Base-by-base conservation (phyloP, 768 basidiomycete species). In the Agaricus sinodeliciosus region DNA sequence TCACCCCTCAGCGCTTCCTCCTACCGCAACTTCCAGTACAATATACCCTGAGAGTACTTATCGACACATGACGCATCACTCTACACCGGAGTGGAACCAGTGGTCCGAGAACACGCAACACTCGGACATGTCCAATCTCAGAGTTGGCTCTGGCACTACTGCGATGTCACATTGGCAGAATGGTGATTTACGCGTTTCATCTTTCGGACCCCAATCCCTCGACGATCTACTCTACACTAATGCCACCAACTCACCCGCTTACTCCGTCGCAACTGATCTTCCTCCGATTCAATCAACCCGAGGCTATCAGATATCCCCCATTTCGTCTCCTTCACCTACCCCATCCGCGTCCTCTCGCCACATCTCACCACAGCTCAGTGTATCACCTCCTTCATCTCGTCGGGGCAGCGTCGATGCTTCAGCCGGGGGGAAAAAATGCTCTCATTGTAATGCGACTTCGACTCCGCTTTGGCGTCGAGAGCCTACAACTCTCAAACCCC, bases 381-480 rank as follows among this genome's bases (percentile, higher is more conserved):
- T 63, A 12, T 59, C 66, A 3, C 55, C 66, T 13, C 51, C 60
- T n/a, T 56, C 44, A 8, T 65, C 65, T 48, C 63, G 66, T 13
- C 57, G 64, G 46, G 53, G 56, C 8, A 69, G 69, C 36, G 62
- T 66, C 12, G 66, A 70, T 36, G 63, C 62, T 18, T 54, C 68
- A 12, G 58, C 63, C 16, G 57, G 61, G 9, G 63, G 64, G 15
- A 77, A 75, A 52, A 65, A 64, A 6, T 77, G 75, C 54, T 76
- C 75, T 0, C 74, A 77, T 58, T 77, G 75, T 55, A 69, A 68
- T 27, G 74, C 74, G 12, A 77, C 74, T 0, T 67, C 71, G 1
- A 77, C 75, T 13, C 75, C 75, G 2, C 64, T 77, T n/a, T 77
- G 75, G 75, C 68, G 75, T 37, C 65, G 75, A 28, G 74, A 77